phyloP scores from a whole-genome alignment of 805 yeast genomes.

The Groenewaldozyma tartarivorans region DNA sequence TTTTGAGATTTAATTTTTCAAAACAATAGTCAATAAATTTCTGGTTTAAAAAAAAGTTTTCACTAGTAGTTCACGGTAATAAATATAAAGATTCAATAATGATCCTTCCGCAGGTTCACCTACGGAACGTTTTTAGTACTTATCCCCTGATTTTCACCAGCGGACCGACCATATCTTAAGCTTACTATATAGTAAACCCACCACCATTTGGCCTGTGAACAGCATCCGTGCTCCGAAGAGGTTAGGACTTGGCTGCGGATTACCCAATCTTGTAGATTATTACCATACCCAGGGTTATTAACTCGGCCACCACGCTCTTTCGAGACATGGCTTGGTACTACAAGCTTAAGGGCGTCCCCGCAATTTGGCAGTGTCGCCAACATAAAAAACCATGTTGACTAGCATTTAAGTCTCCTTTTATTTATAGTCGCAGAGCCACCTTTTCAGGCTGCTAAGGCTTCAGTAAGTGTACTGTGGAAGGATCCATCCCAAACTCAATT shows the following conservation, averaged over 20 bases:
- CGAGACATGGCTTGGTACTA: background rate
- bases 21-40: conserved; percentile 12
- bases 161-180: background rate
- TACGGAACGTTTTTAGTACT: no score
- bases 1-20: conserved; percentile 24
- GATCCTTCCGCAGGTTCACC: conserved; percentile 36
- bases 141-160: background rate
- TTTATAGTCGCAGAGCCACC: no score
- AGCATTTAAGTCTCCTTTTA: background rate
- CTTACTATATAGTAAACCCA: background rate
- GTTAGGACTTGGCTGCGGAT: background rate
- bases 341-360: background rate
- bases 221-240: background rate
- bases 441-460: background rate
- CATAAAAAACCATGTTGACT: background rate
- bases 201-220: background rate
- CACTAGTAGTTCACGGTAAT: conserved; percentile 8
- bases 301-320: background rate
- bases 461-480: background rate
- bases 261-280: background rate
- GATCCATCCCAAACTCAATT: conserved; percentile 15
- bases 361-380: background rate
- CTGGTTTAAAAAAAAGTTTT: conserved; percentile 15
- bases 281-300: background rate
- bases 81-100: conserved; percentile 24